phyloP scores from a whole-genome alignment of 768 basidiomycete species.

The Leccinum longicurvipes region DNA sequence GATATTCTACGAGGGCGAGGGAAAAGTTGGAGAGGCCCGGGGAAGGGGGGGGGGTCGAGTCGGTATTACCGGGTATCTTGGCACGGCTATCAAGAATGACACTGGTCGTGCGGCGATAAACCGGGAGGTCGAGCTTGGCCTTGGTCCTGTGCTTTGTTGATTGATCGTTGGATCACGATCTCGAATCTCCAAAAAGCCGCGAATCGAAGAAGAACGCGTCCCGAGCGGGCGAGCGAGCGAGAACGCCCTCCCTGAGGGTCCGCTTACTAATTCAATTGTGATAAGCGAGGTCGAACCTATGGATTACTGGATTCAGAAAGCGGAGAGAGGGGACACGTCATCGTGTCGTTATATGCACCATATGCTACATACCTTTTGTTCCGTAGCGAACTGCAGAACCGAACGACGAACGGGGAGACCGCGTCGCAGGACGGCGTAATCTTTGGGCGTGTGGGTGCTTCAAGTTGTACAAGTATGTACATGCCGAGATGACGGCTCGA shows the following conservation, averaged over 20 bases:
- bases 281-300: not conserved
- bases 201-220: not conserved
- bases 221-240: not conserved
- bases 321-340: too few relatives aligned
- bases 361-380: not conserved
- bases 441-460: not conserved
- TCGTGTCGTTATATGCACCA: not conserved
- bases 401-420: not conserved
- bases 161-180: not conserved
- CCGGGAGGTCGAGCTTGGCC: not conserved
- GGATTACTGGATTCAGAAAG: not conserved
- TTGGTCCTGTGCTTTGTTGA: not conserved
- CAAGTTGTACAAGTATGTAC: not conserved
- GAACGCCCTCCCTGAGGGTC: not conserved
- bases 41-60: not conserved
- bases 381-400: not conserved
- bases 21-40: too few relatives aligned
- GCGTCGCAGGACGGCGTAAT: not conserved
- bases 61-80: not conserved
- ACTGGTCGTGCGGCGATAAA: not conserved
- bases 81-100: not conserved
- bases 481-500: conserved; percentile 14
- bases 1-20: too few relatives aligned
- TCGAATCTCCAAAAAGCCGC: not conserved
- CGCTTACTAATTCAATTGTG: not conserved